Conservation (phyloP, 2,329 filamentous ascomycete species). For the Ustulina deusta region DNA sequence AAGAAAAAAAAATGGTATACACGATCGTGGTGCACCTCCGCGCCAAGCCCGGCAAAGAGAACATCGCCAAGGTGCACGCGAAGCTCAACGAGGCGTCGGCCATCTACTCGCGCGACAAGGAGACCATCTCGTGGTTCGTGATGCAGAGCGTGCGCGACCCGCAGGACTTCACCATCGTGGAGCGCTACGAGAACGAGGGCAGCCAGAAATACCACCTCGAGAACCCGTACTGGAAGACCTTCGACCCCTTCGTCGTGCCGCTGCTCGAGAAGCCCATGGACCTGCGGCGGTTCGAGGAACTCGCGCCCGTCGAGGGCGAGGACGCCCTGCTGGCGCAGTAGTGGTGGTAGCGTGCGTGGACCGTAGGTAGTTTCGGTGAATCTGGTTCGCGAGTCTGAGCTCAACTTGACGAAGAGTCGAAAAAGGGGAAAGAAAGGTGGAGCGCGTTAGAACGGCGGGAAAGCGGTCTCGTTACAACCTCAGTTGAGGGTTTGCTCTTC, state of each 20-base stretch:
- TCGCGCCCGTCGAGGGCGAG: slow-evolving; percentile 58
- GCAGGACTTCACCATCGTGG: slow-evolving; percentile 79
- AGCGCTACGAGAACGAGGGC: slow-evolving; percentile 76
- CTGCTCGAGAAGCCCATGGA: slow-evolving; percentile 77
- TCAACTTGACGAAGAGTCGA: not conserved
- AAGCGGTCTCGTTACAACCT: not conserved
- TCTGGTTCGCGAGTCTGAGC: not conserved
- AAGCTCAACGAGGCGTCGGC: slow-evolving; percentile 81
- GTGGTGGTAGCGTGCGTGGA: not conserved
- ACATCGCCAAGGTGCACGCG: slow-evolving; percentile 74
- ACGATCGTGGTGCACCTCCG: slow-evolving; percentile 77
- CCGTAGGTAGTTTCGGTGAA: not conserved
- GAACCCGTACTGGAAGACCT: slow-evolving; percentile 81
- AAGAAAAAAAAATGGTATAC: slow-evolving; percentile 67
- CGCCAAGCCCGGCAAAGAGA: slow-evolving; percentile 73
- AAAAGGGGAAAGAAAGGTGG: not conserved
- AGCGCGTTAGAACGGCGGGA: not conserved
- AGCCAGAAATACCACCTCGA: slow-evolving; percentile 72
- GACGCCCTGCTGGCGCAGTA: slow-evolving; percentile 44
- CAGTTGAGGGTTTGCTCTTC: not conserved
- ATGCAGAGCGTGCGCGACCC: slow-evolving; percentile 79
- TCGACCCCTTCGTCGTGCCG: slow-evolving; percentile 79
- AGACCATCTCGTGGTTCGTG: slow-evolving; percentile 79
- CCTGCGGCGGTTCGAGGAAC: slow-evolving; percentile 73
- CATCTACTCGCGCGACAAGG: slow-evolving; percentile 77